Base-by-base conservation (phyloP, 1,284 basidiomycete genomes). In the Puccinia polysora region DNA sequence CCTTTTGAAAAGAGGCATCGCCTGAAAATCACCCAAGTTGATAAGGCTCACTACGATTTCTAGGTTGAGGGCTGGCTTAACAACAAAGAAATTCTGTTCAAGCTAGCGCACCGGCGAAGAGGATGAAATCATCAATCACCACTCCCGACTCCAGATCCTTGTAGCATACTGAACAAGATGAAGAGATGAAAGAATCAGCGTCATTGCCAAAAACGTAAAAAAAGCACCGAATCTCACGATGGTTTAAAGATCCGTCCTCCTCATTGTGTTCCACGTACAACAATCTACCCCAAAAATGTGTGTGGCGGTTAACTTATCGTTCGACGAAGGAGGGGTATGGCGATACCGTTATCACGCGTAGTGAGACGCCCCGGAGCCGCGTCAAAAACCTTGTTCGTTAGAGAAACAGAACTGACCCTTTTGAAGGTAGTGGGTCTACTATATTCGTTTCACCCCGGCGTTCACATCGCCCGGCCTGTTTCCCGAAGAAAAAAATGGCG, bases 191-290 rank as follows among this genome's bases (percentile, higher is more conserved):
- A 56, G 20, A 69, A 36, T 20, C 25, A 20, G 25, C 36, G 53
- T 45, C 45, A 32, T 8, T 8, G 8, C 8, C 18, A 43, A 43
- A 43, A 43, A 8, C 18, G 8, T 43, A 43, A n/a, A 28, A 43
- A 14, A 14, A 30, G 3, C 36, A 47, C 14, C 32, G n/a, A n/a
- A 62, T 56, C 73, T 64, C 50, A 73, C 74, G 77, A 69, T 79
- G 78, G 28, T 77, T 63, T n/a, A 79, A 65, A 5, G 75, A 76
- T 58, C 78, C 78, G 32, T 78, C 77, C 23, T 78, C 75, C 32
- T 65, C 50, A 74, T 53, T 47, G 71, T 76, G 70, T 23, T 43
- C 56, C 23, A 47, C 30, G 53, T 58, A 62, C 15, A 53, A 32
- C 5, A 55, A 64, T 15, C 69, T 65, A 38, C 73, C 32, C 25